Base-by-base conservation (phyloP, 1,284 basidiomycete genomes). In the Peniophora sp. region DNA sequence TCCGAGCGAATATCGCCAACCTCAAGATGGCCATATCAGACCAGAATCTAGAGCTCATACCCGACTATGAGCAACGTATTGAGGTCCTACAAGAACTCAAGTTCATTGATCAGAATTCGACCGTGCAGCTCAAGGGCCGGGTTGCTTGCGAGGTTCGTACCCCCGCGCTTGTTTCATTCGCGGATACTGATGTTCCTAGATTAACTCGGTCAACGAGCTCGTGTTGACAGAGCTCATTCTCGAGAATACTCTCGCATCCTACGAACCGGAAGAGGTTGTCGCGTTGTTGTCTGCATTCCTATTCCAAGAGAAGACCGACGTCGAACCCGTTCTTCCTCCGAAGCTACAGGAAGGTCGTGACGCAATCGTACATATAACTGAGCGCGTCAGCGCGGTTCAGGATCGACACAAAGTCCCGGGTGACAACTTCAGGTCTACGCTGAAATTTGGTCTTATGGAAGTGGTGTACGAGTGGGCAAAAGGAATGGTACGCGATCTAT, bases 381-480 rank as follows among this genome's bases (percentile, higher is more conserved):
- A 97, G 43, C 77, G 86, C 23, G 83, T 99, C 3, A 84, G 83
- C 37, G 69, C 79, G 11, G 79, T 91, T 17, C 94, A 98, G 63
- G 81, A 91, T 57, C 66, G 70, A 24, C 81, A 92, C 63, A 88
- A 87, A 60, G 88, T 97, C 1, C 73, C 81, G 37, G 83, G 80
- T 24, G 88, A 89, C 58, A 90, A 88, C 54, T 88, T 88, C 63
- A 75, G 79, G 43, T 77, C 81, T 27, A 77, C 74, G 47, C 79
- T 93, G 57, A 96, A 95, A 67, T 88, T 90, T 56, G 96, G 96
- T 1, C 72, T 99, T 23, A 84, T 92, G 11, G 92, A 97, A 62
- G 95, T 97, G 0, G 96, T 98, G 8, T 97, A 98, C 65, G 94
- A 98, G 66, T 99, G 97, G 97, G 95, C 97, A 0, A 89, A 88